These are phyloP conservation scores for Neostapfia colusana DNA, from an alignment of 176 grass and related monocot species.

Conservation along the genomic window DNA sequence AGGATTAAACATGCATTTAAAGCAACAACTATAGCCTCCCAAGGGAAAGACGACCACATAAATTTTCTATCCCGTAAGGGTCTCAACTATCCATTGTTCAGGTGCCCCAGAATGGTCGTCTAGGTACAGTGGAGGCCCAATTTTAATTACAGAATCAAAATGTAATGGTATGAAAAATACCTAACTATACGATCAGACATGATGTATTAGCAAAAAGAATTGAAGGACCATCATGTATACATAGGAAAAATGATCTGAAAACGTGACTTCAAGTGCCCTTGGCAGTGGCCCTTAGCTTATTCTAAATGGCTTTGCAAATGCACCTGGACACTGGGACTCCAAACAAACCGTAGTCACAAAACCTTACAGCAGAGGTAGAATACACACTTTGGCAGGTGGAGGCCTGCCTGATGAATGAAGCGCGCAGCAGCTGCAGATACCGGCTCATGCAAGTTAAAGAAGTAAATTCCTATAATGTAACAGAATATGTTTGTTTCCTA, in stretches of 20 bases:
- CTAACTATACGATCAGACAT: neutral
- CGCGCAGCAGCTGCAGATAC: neutral
- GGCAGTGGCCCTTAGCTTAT: neutral
- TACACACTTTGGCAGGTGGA: neutral
- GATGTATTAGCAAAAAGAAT: conserved; percentile 21
- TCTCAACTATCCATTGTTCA: neutral
- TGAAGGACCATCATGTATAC: neutral
- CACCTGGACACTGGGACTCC: neutral
- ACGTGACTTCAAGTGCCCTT: neutral
- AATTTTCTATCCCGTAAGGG: neutral
- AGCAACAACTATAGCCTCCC: neutral
- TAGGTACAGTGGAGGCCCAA: neutral
- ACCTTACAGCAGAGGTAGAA: neutral
- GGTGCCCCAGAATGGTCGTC: neutral
- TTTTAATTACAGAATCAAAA: neutral
- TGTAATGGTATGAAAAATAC: neutral
- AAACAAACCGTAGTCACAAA: neutral
- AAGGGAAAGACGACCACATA: neutral
- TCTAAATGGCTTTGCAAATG: neutral
- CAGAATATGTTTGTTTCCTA: neutral
- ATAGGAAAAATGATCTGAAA: neutral
- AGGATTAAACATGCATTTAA: neutral
- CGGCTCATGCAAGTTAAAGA: neutral
- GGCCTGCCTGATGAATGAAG: neutral
- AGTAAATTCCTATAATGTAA: neutral